Base-by-base conservation (phyloP, 1,284 basidiomycete genomes). In the Ganoderma multipileum region DNA sequence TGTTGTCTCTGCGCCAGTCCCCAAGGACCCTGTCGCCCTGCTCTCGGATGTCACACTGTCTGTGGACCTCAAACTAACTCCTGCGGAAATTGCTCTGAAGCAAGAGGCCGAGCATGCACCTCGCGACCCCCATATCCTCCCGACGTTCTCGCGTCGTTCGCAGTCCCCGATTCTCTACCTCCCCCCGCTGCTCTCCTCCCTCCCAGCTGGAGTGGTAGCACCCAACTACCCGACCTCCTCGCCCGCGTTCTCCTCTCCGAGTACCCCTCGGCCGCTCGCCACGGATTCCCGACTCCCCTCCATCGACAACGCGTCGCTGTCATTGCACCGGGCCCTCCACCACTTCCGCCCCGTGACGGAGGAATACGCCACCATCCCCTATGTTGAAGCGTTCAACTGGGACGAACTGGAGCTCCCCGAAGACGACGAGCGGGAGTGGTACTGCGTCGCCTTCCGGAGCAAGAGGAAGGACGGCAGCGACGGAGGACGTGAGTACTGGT, bases 401-500 rank as follows among this genome's bases (percentile, higher is more conserved):
- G 75, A 80, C n/a, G 86, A 92, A 58, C 82, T 98, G 1, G 76
- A 79, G 4, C 83, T 95, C 18, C 91, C 91, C 0, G 81, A 82
- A 63, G 86, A 91, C 2, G 86, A 93, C 54, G 91, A 93, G 73
- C 82, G 93, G 63, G 94, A 96, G 73, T 96, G 95, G 94, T 97
- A 96, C 78, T 91, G 90, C 68, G 96, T 97, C 26, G 94, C 90
- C 12, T 97, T 97, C 80, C 85, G 94, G n/a, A 95, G 92, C 70
- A 88, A 87, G 73, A 85, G 96, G 42, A 91, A 89, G 73, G 80
- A 83, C 8, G 91, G 88, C 26, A 92, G 91, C 74, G 88, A 94
- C 71, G 86, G 87, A 30, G 83, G 81, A 72, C 82, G 92, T 94
- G 74, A 80, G 91, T 85, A 39, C 47, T 26, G 11, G 3, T 74